These are phyloP conservation scores for Neofusicoccum sp. DNA, from an alignment of 2,329 filamentous ascomycete species.

Conservation along the genomic window DNA sequence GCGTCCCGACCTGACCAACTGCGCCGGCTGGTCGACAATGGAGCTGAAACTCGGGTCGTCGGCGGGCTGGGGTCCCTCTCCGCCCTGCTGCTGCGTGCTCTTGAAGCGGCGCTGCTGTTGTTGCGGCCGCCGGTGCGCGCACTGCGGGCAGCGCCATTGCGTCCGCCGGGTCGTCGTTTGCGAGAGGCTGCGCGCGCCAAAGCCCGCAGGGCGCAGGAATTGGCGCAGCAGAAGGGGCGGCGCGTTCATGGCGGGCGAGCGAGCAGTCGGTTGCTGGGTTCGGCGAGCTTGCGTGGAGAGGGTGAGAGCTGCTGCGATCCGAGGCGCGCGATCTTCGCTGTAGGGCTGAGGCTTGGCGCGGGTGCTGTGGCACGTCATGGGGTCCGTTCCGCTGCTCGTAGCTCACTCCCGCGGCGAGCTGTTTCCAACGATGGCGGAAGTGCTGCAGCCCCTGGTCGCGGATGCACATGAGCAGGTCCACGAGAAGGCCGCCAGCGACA, in stretches of 20 bases:
- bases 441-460: not conserved
- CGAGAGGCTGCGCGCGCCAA: not conserved
- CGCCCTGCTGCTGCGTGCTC: slow-evolving; percentile 15
- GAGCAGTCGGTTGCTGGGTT: not conserved
- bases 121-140: not conserved
- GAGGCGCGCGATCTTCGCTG: slow-evolving; percentile 1
- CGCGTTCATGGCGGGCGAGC: not conserved
- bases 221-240: not conserved
- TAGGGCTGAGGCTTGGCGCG: slow-evolving; percentile 12
- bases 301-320: not conserved
- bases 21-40: slow-evolving; percentile 80
- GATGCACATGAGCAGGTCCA: not conserved
- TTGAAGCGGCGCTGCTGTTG: slow-evolving; percentile 21
- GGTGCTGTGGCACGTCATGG: slow-evolving; percentile 2
- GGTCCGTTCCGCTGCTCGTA: not conserved
- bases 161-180: not conserved
- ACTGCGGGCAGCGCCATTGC: slow-evolving; percentile 18
- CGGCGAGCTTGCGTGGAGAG: not conserved
- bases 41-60: slow-evolving; percentile 81
- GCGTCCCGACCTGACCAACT: slow-evolving; percentile 71
- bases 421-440: not conserved
- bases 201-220: not conserved
- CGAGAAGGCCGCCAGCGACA: not conserved
- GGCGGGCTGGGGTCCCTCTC: slow-evolving; percentile 52
- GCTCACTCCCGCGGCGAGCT: not conserved